Evolutionary conservation across 2,329 filamentous ascomycete species (phyloP).

Genomic region (Colletotrichum cuscutae): DNA sequence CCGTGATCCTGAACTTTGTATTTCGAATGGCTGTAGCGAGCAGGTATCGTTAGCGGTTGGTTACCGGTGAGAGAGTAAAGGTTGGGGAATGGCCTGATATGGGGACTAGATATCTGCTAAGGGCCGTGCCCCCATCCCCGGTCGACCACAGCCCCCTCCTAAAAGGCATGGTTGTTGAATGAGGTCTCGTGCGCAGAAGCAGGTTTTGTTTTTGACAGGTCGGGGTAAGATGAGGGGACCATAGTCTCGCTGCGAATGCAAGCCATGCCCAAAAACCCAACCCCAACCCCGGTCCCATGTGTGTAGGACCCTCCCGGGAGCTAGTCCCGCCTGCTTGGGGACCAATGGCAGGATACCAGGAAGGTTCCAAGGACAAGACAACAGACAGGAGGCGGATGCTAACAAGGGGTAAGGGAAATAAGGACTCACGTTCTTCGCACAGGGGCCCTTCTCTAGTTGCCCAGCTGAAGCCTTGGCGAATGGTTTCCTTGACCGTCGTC

Average conservation of each 20-base stretch:
- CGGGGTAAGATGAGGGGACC: slow-evolving; percentile 4
- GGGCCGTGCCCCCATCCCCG: slow-evolving; percentile 27
- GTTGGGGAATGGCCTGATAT: slow-evolving; percentile 25
- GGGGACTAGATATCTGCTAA: slow-evolving; percentile 12
- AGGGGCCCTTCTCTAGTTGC: slow-evolving; percentile 93
- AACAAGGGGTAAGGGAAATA: slow-evolving; percentile 29
- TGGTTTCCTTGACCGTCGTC: slow-evolving; percentile 87
- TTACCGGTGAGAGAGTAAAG: slow-evolving; percentile 7
- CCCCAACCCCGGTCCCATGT: slow-evolving; percentile 21
- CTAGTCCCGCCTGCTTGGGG: slow-evolving; percentile 16
- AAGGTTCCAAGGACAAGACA: slow-evolving; percentile 21
- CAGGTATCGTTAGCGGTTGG: slow-evolving; percentile 41
- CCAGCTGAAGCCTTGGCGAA: slow-evolving; percentile 97
- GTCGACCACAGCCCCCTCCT: slow-evolving; percentile 19
- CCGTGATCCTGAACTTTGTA: slow-evolving; percentile 96
- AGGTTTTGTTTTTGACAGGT: slow-evolving; percentile 17
- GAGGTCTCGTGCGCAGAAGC: slow-evolving; percentile 29
- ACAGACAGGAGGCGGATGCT: slow-evolving; percentile 23
- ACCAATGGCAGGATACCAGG: slow-evolving; percentile 3
- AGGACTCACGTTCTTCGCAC: slow-evolving; percentile 90
- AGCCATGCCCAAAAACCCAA: slow-evolving; percentile 26
- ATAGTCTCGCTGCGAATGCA: slow-evolving; percentile 27
- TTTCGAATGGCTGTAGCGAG: slow-evolving; percentile 83
- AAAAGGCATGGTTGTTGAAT: slow-evolving; percentile 16
- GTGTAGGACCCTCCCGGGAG: slow-evolving; percentile 22